phyloP scores from a whole-genome alignment of 345 rosid genomes.

The Combretum micranthum region DNA sequence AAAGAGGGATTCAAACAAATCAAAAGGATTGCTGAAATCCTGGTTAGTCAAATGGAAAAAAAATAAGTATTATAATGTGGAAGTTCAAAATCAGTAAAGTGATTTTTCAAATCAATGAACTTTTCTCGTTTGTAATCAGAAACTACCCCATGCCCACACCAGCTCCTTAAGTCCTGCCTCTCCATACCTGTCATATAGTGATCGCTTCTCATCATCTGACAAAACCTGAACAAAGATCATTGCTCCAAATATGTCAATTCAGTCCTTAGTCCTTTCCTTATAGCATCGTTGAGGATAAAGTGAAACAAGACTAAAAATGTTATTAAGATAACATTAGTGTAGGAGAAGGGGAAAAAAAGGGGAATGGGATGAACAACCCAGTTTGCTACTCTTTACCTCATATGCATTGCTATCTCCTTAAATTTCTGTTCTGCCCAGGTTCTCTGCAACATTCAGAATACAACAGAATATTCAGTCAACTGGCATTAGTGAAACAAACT shows the following conservation, averaged over 20 bases:
- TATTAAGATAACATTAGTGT: too few species aligned
- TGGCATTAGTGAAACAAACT: neutral
- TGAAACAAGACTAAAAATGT: too few species aligned
- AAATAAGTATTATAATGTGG: neutral
- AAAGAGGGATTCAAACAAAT: slow-evolving; percentile 81
- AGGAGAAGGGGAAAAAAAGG: too few species aligned
- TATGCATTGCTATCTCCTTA: slow-evolving; percentile 98
- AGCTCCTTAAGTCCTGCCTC: slow-evolving; percentile 95
- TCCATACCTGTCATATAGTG: slow-evolving; percentile 90
- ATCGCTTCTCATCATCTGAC: slow-evolving; percentile 92
- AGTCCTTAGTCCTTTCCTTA: too few species aligned
- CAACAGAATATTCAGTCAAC: neutral
- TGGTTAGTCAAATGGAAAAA: slow-evolving; percentile 13
- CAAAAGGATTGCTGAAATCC: slow-evolving; percentile 98
- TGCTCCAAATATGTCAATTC: slow-evolving; percentile 4
- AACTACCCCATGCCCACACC: slow-evolving; percentile 93
- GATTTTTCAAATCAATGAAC: neutral
- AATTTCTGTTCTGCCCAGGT: slow-evolving; percentile 83
- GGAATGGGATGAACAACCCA: too few species aligned
- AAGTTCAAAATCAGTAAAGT: neutral
- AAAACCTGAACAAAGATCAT: slow-evolving; percentile 51
- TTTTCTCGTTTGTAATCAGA: neutral
- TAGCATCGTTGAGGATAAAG: too few species aligned
- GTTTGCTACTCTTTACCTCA: slow-evolving; percentile 42
- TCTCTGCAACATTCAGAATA: slow-evolving; percentile 46